Conservation (phyloP, 2,329 filamentous ascomycete species). For the Clonostachys sp. region DNA sequence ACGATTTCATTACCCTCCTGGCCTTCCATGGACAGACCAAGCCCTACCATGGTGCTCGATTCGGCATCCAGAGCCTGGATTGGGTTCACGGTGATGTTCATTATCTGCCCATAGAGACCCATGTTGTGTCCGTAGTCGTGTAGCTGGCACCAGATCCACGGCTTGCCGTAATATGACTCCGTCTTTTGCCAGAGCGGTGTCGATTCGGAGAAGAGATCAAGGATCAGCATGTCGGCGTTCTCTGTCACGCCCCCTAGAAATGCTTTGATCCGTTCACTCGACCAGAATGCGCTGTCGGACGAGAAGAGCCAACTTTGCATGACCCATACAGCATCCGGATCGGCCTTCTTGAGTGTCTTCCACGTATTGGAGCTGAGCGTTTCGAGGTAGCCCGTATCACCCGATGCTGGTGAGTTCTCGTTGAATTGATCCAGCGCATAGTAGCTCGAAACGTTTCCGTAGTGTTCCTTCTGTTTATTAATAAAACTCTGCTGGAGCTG, state of each 20-base stretch:
- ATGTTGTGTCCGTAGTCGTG: slow-evolving; percentile 44
- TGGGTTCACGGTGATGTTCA: slow-evolving; percentile 39
- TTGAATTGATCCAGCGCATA: background rate
- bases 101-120: slow-evolving; percentile 44
- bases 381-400: background rate
- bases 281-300: slow-evolving; percentile 35
- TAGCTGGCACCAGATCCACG: slow-evolving; percentile 50
- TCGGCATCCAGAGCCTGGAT: slow-evolving; percentile 31
- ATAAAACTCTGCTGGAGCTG: background rate
- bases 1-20: slow-evolving; percentile 49
- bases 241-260: background rate
- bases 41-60: slow-evolving; percentile 36
- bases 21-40: slow-evolving; percentile 42
- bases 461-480: background rate
- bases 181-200: slow-evolving; percentile 45
- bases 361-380: slow-evolving; percentile 23
- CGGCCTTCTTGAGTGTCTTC: slow-evolving; percentile 39
- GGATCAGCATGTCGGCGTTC: background rate
- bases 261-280: slow-evolving; percentile 15
- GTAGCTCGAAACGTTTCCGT: background rate
- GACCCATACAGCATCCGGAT: slow-evolving; percentile 43
- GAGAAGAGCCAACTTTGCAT: slow-evolving; percentile 49
- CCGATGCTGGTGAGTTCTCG: background rate
- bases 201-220: slow-evolving; percentile 21
- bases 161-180: slow-evolving; percentile 43